Percentiles rank a stretch among this genome's conserved stretches.
Conservation (phyloP, 495 filamentous ascomycete species). For the Neurospora sp. region DNA sequence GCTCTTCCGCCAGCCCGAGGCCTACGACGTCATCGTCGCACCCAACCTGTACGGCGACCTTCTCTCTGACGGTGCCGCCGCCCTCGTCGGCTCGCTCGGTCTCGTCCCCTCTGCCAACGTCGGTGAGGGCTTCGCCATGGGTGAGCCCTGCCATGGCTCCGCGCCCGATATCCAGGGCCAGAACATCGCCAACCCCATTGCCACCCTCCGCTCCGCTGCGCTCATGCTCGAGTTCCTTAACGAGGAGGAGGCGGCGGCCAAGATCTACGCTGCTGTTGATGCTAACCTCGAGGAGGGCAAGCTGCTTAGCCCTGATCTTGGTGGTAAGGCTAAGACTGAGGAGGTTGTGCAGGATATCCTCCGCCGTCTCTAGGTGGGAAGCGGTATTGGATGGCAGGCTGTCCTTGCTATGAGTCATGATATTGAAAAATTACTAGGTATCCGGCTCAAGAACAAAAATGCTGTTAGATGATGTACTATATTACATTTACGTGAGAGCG, state of each 20-base stretch:
- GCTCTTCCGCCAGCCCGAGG: constrained; percentile 86
- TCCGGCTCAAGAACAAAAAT: background rate
- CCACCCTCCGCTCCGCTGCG: constrained; percentile 81
- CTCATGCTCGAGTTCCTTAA: constrained; percentile 94
- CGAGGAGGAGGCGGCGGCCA: constrained; percentile 73
- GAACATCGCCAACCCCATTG: constrained; percentile 92
- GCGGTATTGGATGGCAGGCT: background rate
- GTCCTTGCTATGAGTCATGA: background rate
- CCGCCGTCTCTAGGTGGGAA: constrained; percentile 54
- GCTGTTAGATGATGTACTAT: background rate
- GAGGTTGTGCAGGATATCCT: constrained; percentile 87
- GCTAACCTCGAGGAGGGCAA: constrained; percentile 76
- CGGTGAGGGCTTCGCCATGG: constrained; percentile 87
- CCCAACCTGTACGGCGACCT: constrained; percentile 98
- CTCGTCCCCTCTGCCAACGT: constrained; percentile 96
- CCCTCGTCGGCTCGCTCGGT: constrained; percentile 86
- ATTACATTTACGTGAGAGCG: background rate
- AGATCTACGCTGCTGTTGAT: constrained; percentile 88
- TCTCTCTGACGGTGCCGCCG: constrained; percentile 88
- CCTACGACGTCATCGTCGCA: constrained; percentile 96
- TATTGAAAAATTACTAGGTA: background rate
- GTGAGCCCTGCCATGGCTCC: constrained; percentile 94
- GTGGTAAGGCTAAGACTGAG: constrained; percentile 76
- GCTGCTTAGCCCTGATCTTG: constrained; percentile 81
- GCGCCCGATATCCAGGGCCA: constrained; percentile 92